These are phyloP conservation scores for Haematococcus sp. DNA, from an alignment of 139 green algal species.

Conservation along the genomic window DNA sequence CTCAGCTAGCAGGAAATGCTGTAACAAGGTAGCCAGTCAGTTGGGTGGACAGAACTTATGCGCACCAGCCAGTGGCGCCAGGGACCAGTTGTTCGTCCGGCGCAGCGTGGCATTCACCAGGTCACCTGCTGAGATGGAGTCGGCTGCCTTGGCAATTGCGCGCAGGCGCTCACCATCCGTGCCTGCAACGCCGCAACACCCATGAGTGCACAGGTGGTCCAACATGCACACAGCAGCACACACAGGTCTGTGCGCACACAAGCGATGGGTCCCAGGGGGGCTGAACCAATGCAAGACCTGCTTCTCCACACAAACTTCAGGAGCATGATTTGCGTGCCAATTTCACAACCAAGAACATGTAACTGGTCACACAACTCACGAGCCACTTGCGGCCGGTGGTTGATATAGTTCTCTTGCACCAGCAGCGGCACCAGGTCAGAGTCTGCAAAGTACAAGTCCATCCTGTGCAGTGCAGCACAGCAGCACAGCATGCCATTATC, in stretches of 20 bases:
- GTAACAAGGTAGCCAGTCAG: no score
- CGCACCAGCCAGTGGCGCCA: slow-evolving; percentile 69
- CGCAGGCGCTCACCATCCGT: slow-evolving; percentile 50
- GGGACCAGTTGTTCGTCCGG: slow-evolving; percentile 68
- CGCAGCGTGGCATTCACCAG: slow-evolving; percentile 71
- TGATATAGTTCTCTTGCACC: slow-evolving; percentile 95
- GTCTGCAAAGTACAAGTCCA: slow-evolving; percentile 91
- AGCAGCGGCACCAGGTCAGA: slow-evolving; percentile 84
- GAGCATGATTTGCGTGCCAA: no score
- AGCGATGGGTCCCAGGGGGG: no score
- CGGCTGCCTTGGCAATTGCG: slow-evolving; percentile 81
- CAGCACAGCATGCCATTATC: no score
- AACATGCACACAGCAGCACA: no score
- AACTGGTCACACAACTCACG: no score
- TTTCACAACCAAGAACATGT: no score
- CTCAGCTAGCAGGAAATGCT: no score
- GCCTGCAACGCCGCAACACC: slow-evolving; percentile 3
- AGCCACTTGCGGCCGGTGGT: slow-evolving; percentile 71
- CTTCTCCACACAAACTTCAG: no score
- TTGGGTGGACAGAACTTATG: background rate
- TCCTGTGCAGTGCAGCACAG: slow-evolving; percentile 5
- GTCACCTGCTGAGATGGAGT: slow-evolving; percentile 84
- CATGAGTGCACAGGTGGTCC: no score
- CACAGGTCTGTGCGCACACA: no score
- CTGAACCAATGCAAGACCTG: no score